Evolutionary conservation across 140 eudicot genomes (phyloP).

Genomic region (Stevia rebaudiana): DNA sequence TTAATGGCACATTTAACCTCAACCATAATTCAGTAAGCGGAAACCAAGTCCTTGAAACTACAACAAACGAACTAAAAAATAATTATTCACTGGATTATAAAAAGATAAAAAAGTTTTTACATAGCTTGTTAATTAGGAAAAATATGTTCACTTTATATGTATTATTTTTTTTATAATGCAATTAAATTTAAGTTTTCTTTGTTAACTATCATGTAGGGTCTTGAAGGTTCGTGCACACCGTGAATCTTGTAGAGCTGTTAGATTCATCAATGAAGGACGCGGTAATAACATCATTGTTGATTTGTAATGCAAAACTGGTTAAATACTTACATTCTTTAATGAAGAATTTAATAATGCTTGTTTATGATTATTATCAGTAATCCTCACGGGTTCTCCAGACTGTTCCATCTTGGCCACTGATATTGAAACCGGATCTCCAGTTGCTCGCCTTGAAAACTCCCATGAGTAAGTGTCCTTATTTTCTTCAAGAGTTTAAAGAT

Average conservation of each 20-base stretch:
- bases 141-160: background rate
- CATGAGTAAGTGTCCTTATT: slow-evolving; percentile 62
- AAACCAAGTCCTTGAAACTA: background rate
- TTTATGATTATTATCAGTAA: slow-evolving; percentile 31
- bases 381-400: slow-evolving; percentile 92
- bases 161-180: background rate
- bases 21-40: no score
- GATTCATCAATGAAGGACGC: slow-evolving; percentile 83
- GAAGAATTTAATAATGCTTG: slow-evolving; percentile 7
- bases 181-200: background rate
- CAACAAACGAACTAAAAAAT: background rate
- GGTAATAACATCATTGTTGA: slow-evolving; percentile 36
- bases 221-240: slow-evolving; percentile 77
- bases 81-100: background rate
- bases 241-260: slow-evolving; percentile 87
- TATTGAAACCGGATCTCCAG: slow-evolving; percentile 72
- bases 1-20: background rate
- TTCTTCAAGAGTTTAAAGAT: background rate
- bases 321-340: background rate
- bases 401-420: slow-evolving; percentile 83
- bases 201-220: slow-evolving; percentile 38
- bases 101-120: no score
- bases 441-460: slow-evolving; percentile 69
- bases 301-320: background rate
- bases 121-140: background rate